A percentile compares a stretch with the other conserved stretches of the same genome.
Evolutionary conservation across 495 filamentous ascomycete species (phyloP).

Genomic region (Parmelia sp.): DNA sequence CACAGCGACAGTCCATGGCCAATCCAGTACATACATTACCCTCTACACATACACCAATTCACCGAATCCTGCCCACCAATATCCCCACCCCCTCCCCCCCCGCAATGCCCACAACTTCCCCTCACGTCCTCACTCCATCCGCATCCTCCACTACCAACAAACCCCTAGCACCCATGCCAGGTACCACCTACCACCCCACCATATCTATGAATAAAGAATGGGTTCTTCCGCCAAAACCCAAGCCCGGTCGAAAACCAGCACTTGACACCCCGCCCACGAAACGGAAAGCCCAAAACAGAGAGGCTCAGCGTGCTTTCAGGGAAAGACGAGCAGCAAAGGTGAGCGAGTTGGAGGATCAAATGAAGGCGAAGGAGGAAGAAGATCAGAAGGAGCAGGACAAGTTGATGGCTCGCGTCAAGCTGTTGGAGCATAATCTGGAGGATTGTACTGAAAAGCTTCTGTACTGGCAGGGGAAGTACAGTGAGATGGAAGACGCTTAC

Average conservation of each 20-base stretch:
- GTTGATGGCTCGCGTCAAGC: constrained; percentile 43
- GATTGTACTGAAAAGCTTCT: constrained; percentile 16
- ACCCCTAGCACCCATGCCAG: constrained; percentile 23
- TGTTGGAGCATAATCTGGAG: constrained; percentile 42
- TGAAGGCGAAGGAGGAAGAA: constrained; percentile 57
- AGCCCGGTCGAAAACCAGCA: constrained; percentile 89
- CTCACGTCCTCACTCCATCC: constrained; percentile 29
- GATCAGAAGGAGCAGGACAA: constrained; percentile 40
- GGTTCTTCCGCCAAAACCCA: constrained; percentile 80
- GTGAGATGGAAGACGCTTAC: constrained; percentile 20
- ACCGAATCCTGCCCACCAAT: not conserved
- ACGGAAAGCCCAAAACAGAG: constrained; percentile 86
- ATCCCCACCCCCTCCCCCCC: not conserved
- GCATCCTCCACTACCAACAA: constrained; percentile 30
- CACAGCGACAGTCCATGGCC: not conserved
- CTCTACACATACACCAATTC: not conserved
- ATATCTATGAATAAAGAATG: constrained; percentile 72
- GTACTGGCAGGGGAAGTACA: constrained; percentile 17
- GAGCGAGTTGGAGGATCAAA: constrained; percentile 77
- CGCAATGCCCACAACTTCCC: constrained; percentile 10
- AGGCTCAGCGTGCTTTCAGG: constrained; percentile 87
- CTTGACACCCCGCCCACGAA: constrained; percentile 88
- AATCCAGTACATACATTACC: not conserved
- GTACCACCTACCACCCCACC: constrained; percentile 12
- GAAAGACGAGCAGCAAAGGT: constrained; percentile 79